These are phyloP conservation scores for Aspergillus conjunctus DNA, from an alignment of 495 filamentous ascomycete genomes.

Conservation along the genomic window DNA sequence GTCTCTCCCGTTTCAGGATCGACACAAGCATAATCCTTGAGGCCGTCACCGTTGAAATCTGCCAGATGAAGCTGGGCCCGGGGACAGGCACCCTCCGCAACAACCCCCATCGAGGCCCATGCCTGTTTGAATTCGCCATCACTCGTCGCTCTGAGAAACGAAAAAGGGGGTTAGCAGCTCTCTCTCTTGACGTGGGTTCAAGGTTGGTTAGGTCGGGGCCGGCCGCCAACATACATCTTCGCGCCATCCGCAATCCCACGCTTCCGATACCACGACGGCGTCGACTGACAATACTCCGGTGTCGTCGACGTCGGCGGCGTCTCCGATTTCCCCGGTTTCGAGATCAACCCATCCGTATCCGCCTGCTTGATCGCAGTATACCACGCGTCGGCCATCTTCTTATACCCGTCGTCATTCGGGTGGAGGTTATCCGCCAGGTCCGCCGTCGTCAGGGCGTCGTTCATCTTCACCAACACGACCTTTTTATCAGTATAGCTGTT, in stretches of 20 bases:
- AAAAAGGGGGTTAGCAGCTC: background rate
- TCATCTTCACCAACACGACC: background rate
- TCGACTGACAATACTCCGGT: background rate
- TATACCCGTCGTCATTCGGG: conserved; percentile 46
- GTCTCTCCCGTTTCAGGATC: background rate
- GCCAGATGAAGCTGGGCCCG: conserved; percentile 13
- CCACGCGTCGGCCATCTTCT: conserved; percentile 50
- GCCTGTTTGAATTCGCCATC: background rate
- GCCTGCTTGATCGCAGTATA: conserved; percentile 2
- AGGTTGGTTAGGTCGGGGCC: too few relatives aligned
- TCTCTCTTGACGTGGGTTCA: background rate
- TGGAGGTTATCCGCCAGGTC: conserved; percentile 48
- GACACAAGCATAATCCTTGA: conserved; percentile 3
- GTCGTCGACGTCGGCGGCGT: background rate
- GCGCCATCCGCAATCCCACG: background rate
- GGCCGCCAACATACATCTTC: background rate
- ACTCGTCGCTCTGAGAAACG: background rate
- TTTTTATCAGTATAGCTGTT: background rate
- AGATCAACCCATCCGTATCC: background rate
- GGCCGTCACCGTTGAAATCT: conserved; percentile 4
- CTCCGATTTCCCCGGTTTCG: background rate
- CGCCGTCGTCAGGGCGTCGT: conserved; percentile 24
- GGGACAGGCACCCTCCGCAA: conserved; percentile 3
- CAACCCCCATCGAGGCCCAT: conserved; percentile 2
- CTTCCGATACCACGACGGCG: background rate